A percentile compares a stretch with the other conserved stretches of the same genome.
phyloP scores from a whole-genome alignment of 768 basidiomycete species.

The Macrocybe gigantea region DNA sequence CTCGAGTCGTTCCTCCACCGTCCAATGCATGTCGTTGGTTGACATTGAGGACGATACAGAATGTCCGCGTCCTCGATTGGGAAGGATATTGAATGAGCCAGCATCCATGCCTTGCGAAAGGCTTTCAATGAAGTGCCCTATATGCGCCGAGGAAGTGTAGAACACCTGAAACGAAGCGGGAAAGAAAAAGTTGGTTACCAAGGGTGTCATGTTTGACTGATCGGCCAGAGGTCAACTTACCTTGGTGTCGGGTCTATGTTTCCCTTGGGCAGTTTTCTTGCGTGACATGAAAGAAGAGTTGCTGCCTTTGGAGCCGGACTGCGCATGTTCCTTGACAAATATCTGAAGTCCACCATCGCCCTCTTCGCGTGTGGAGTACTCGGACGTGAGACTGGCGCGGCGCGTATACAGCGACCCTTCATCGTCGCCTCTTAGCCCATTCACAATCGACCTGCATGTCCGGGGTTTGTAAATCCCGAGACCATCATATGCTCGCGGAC shows the following conservation, averaged over 20 bases:
- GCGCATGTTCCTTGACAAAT: conserved; percentile 72
- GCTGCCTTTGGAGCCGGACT: conserved; percentile 63
- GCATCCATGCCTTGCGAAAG: conserved; percentile 79
- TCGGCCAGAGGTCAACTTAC: conserved; percentile 31
- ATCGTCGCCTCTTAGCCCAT: conserved; percentile 76
- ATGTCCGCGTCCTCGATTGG: conserved; percentile 33
- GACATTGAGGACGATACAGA: conserved; percentile 64
- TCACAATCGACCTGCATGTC: conserved; percentile 66
- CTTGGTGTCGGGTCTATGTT: conserved; percentile 78
- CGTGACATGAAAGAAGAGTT: conserved; percentile 55
- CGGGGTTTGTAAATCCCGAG: too few relatives aligned
- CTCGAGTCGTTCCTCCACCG: conserved; percentile 72
- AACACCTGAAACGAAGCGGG: conserved; percentile 44
- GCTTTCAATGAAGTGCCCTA: conserved; percentile 77
- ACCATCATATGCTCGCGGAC: too few relatives aligned
- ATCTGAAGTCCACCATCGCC: conserved; percentile 56
- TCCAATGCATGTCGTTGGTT: conserved; percentile 58
- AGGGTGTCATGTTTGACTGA: conserved; percentile 17
- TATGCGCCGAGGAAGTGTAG: conserved; percentile 70
- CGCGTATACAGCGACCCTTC: conserved; percentile 61
- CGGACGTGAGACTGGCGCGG: conserved; percentile 70
- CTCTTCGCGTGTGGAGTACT: conserved; percentile 52
- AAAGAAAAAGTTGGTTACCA: conserved; percentile 14
- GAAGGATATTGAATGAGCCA: conserved; percentile 72
- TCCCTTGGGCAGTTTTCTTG: conserved; percentile 49